Conservation (phyloP, 2,329 filamentous ascomycete species). For the Plectosphaerella cucumerina region DNA sequence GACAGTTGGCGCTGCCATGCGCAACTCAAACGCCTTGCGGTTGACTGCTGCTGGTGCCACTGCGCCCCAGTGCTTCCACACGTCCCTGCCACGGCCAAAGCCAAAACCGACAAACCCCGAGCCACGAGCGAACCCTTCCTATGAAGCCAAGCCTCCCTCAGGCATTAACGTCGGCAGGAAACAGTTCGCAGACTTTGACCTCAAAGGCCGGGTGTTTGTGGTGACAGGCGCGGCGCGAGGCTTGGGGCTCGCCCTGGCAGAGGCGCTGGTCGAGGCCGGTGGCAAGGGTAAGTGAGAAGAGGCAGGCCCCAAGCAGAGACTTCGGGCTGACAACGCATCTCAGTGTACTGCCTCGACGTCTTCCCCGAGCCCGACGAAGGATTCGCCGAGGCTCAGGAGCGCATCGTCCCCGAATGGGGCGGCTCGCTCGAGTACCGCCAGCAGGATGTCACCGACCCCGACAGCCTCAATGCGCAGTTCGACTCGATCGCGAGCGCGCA, state of each 20-base stretch:
- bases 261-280: slow-evolving; percentile 71
- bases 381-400: slow-evolving; percentile 56
- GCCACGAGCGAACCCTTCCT: slow-evolving; percentile 18
- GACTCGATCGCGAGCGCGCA: slow-evolving; percentile 56
- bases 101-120: slow-evolving; percentile 18
- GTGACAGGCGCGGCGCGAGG: slow-evolving; percentile 70
- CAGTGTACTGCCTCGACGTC: slow-evolving; percentile 56
- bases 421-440: slow-evolving; percentile 63
- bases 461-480: slow-evolving; percentile 53
- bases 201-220: slow-evolving; percentile 63
- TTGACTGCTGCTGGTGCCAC: no score
- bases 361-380: slow-evolving; percentile 45
- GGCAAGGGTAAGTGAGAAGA: slow-evolving; percentile 48
- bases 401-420: slow-evolving; percentile 59
- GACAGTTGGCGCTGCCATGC: no score
- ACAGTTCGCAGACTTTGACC: slow-evolving; percentile 63
- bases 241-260: slow-evolving; percentile 68
- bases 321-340: not conserved
- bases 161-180: slow-evolving; percentile 24
- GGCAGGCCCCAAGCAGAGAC: not conserved
- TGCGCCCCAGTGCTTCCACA: not conserved
- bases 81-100: not conserved
- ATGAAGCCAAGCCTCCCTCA: slow-evolving; percentile 14
- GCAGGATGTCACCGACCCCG: slow-evolving; percentile 62
- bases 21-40: no score